These are phyloP conservation scores for Vigna nakashimae DNA, from an alignment of 306 rosid species.

Conservation along the genomic window DNA sequence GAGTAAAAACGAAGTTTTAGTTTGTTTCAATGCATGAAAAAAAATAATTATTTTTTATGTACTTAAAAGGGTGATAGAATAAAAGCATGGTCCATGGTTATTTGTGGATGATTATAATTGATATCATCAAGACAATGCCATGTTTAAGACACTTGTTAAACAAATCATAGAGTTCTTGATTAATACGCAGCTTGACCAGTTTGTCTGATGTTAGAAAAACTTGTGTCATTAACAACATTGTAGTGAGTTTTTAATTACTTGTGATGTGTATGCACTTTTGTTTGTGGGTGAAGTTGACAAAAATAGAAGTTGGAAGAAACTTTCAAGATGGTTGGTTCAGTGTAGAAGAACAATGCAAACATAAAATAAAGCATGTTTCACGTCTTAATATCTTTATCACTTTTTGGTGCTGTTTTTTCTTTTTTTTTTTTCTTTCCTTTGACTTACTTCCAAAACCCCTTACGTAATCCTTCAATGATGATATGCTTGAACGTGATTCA, in stretches of 20 bases:
- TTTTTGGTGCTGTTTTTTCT: background rate
- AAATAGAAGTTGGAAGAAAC: conserved; percentile 5
- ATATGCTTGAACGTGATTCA: too few relatives aligned
- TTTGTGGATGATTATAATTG: background rate
- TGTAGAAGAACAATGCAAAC: background rate
- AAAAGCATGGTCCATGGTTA: background rate
- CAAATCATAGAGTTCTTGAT: background rate
- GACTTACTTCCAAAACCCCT: background rate
- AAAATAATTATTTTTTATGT: background rate
- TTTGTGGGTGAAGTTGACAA: conserved; percentile 11
- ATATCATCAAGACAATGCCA: background rate
- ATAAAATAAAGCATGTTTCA: conserved; percentile 12
- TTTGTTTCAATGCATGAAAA: background rate
- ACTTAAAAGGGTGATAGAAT: background rate
- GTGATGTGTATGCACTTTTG: background rate
- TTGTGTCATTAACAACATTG: background rate
- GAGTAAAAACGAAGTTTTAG: background rate
- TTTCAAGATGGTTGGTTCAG: background rate
- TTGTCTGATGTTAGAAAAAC: conserved; percentile 1
- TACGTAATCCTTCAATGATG: background rate
- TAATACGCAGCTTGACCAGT: background rate
- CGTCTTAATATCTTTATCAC: background rate
- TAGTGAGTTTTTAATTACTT: conserved; percentile 4
- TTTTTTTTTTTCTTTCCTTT: background rate
- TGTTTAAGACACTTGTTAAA: conserved; percentile 3